Evolutionary conservation across 306 rosid genomes (phyloP), one percentile per base, ranked within the genome.

Genomic region (Cucumis melo): DNA sequence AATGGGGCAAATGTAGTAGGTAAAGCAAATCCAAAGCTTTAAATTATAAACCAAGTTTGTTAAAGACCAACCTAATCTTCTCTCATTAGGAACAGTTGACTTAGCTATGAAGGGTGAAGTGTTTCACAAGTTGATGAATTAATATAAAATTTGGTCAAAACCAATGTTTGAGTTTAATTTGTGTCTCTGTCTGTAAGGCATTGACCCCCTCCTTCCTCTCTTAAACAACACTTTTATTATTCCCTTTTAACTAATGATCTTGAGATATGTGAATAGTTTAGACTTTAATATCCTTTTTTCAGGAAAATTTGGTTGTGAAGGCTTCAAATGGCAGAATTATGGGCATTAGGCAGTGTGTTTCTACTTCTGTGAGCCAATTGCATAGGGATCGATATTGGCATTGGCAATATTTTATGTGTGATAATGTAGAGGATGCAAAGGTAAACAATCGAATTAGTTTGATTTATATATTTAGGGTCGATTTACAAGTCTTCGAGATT

Each of bases 121-220:
- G 27, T 64, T 36, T 36, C 72, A 19, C 36, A 67, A n/a, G 74
- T 20, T 41, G 27, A 41, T 7, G 36, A n/a, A 66, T 20, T 66
- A 20, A 66, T 41, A 39, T 66, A 66, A 66, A 66, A 66, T 11
- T 66, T 66, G 73, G 73, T 66, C 51, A 66, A 66, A 66, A 41
- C 54, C 55, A 67, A 10, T 32, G 10, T 10, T 42, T 39, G 14
- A 41, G 51, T 41, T 39, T 32, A 32, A 32, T 32, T 66, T 66
- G 73, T 66, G 71, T 64, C 73, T 10, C 73, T 66, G n/a, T n/a
- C 41, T 66, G 73, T 20, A 41, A 38, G 73, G 73, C 53, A 41
- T 66, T 66, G 73, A 66, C 73, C 73, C 8, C 36, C 36, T 32
- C 34, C 34, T 32, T 32, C 8, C 41, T 1, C 27, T n/a, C 57